Evolutionary conservation across 192 early-diverging fungal genomes (phyloP), one percentile per base, ranked within the genome.

Genomic region (Helicostylum pulchrum): DNA sequence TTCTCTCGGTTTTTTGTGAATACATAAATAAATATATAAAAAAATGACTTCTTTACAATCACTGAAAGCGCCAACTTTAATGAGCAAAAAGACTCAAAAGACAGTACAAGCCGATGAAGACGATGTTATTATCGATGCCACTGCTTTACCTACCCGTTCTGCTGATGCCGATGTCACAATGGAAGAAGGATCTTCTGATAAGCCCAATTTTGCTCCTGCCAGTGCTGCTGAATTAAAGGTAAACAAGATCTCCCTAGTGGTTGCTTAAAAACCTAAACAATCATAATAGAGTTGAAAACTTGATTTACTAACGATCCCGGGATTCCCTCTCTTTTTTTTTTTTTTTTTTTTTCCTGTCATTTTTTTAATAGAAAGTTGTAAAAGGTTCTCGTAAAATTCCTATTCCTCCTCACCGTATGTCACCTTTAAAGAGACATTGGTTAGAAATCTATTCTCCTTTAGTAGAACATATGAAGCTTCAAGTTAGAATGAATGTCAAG

Each of bases 391-490:
- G 94, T 61, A 89, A 86, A 68, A 86, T 99, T 57, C 87, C 91
- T 10, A 94, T 99, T 61, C 95, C 97, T n/a, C 90, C 89, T 51
- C 92, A 99, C 68, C 87, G 97, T 55, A 74, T 98, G 59, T 85
- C 91, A 10, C 97, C 95, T 19, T 74, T 99, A 34, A 94, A 94
- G 75, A 88, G 88, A 31, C 87, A 90, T 64, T 99, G 97, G 97
- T 65, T 95, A 54, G 91, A 97, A 73, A 87, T 99, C 63, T 99
- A 99, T 80, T 88, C 94, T 48, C 95, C 97, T 17, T 83, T 99
- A 23, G 95, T 98, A 4, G 92, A 95, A 77, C 91, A 97, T 75
- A 83, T 99, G 65, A 91, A 95, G 63, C 80, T 99, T 36, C 96
- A 99, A 76, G 88, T 98, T 45, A 86, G 95, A 58, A 93, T 98